These are phyloP conservation scores for Globisporangium spiculum DNA, from an alignment of 352 stramenopile species.

Conservation along the genomic window DNA sequence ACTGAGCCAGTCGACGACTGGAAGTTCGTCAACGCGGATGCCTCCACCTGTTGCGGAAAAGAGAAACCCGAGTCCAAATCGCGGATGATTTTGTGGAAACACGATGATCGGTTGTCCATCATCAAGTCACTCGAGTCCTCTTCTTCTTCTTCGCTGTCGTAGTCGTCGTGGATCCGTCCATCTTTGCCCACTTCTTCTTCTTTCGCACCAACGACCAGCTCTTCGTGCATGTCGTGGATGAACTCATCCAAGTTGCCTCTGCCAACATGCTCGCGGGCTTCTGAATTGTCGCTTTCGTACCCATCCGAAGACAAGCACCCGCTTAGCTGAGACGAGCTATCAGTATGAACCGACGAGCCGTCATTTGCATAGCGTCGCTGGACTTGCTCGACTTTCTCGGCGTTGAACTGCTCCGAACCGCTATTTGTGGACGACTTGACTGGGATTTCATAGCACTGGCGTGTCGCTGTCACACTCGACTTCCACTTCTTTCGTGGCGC, in stretches of 20 bases:
- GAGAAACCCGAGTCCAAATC: conserved; percentile 57
- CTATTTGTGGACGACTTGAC: conserved; percentile 1
- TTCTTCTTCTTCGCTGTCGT: conserved; percentile 23
- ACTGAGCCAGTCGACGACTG: conserved; percentile 11
- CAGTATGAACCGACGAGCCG: conserved; percentile 28
- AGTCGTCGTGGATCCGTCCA: conserved; percentile 13
- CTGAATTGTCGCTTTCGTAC: conserved; percentile 27
- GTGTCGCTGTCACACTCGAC: conserved; percentile 49
- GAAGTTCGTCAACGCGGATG: conserved; percentile 26
- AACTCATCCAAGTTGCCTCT: conserved; percentile 28
- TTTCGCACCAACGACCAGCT: conserved; percentile 7
- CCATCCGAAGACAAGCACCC: conserved; percentile 24
- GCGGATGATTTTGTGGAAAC: conserved; percentile 49
- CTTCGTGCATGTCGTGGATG: conserved; percentile 22
- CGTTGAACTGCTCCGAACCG: conserved; percentile 7
- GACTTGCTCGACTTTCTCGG: conserved; percentile 7
- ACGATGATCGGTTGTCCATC: conserved; percentile 20
- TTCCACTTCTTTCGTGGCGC: conserved; percentile 49
- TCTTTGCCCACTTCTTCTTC: background rate
- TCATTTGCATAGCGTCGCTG: conserved; percentile 8
- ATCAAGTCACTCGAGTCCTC: conserved; percentile 13
- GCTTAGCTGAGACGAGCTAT: conserved; percentile 27
- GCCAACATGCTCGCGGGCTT: conserved; percentile 17
- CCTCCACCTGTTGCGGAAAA: conserved; percentile 42
- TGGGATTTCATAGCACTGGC: conserved; percentile 52